These are phyloP conservation scores for Plenodomus biglobosus DNA, from an alignment of 2,329 filamentous ascomycete species.

Conservation along the genomic window DNA sequence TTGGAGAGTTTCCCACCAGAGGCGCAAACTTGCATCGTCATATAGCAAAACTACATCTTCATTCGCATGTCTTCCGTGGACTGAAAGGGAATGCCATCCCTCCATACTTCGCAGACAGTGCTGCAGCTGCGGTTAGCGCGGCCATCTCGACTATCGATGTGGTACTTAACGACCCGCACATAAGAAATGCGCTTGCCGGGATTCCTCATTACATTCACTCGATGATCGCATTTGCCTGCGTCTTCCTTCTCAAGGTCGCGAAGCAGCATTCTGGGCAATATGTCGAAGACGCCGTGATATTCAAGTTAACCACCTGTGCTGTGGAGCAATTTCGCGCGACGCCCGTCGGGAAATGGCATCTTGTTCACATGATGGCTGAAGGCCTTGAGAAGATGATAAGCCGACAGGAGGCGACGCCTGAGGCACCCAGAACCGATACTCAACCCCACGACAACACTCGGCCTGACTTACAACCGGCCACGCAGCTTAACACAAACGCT, in stretches of 20 bases:
- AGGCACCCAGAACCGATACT: background rate
- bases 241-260: conserved; percentile 55
- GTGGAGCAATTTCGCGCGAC: conserved; percentile 47
- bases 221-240: conserved; percentile 58
- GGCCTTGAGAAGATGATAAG: conserved; percentile 48
- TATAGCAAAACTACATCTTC: conserved; percentile 57
- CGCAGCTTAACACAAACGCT: background rate
- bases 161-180: conserved; percentile 48
- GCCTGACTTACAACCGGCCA: background rate
- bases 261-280: conserved; percentile 47
- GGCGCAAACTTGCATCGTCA: conserved; percentile 57
- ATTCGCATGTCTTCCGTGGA: conserved; percentile 52
- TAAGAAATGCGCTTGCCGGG: conserved; percentile 46
- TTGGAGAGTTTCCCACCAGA: conserved; percentile 54
- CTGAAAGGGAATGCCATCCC: conserved; percentile 53
- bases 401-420: background rate
- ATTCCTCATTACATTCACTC: conserved; percentile 57
- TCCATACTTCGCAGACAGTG: conserved; percentile 50
- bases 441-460: background rate
- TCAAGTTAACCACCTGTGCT: conserved; percentile 43
- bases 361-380: conserved; percentile 52
- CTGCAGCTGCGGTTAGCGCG: conserved; percentile 52
- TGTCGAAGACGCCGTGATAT: conserved; percentile 44
- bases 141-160: conserved; percentile 51
- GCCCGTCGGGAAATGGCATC: conserved; percentile 50